Base-by-base conservation (phyloP, 305 asterid species). In the Lippia alba region DNA sequence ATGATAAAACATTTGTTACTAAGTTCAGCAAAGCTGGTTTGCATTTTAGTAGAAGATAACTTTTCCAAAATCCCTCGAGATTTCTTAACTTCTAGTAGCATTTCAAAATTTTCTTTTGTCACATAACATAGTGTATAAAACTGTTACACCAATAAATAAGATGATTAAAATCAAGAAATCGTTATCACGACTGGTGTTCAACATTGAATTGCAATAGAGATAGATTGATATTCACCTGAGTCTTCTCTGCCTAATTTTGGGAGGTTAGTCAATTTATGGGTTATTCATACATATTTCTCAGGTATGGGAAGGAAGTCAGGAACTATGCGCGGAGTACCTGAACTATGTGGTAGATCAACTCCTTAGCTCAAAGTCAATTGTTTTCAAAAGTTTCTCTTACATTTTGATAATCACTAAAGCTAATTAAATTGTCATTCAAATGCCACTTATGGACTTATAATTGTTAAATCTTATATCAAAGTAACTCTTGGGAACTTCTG, bases 281-380 rank as follows among this genome's bases (percentile, higher is more conserved):
- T 63, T 39, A 63, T 55, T 64, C 46, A 53, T 56, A 56, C 56
- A 64, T 8, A 24, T 24, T 53, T 55, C 62, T 41, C 66, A 45
- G 18, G n/a, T 55, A 9, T 49, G 55, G 12, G 40, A n/a, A n/a
- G n/a, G n/a, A n/a, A n/a, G n/a, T n/a, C n/a, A 56, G 46, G 24
- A 16, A 24, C 30, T 24, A 30, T 39, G 41, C 11, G 59, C 14
- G 30, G 12, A 41, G 12, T 12, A 16, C 17, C 44, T 17, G 4
- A 61, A 49, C 16, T 30, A 32, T 67, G 30, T 44, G 39, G 36
- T 5, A 30, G 48, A 41, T 48, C 57, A 64, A 41, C 11, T 36
- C 40, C 56, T 51, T 61, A 19, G 48, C 51, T 33, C 36, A 18
- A 18, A 2, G 39, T 2, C 36, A 16, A 66, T 12, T 1, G 11